Conservation (phyloP, 2,329 filamentous ascomycete species). For the Fusarium sp. region DNA sequence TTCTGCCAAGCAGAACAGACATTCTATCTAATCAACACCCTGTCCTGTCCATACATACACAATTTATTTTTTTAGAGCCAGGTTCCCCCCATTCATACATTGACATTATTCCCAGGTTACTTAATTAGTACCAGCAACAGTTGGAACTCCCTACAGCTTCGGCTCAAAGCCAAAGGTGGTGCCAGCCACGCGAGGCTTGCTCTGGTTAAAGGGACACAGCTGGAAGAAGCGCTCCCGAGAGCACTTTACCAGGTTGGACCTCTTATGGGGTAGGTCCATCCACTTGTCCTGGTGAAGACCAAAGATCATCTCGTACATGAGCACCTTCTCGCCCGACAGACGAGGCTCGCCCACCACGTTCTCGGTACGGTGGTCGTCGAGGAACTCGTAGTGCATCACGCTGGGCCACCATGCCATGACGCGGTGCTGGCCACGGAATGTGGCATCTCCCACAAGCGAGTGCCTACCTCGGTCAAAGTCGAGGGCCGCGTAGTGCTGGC, state of each 20-base stretch:
- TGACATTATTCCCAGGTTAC: background rate
- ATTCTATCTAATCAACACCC: background rate
- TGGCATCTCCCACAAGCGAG: slow-evolving; percentile 64
- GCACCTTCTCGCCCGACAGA: slow-evolving; percentile 70
- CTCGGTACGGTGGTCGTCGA: slow-evolving; percentile 65
- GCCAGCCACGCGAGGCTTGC: slow-evolving; percentile 61
- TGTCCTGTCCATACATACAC: background rate
- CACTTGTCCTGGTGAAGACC: slow-evolving; percentile 76
- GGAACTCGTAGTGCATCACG: slow-evolving; percentile 67
- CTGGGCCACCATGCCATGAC: slow-evolving; percentile 68
- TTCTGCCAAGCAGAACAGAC: slow-evolving; percentile 11
- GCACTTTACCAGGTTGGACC: slow-evolving; percentile 70
- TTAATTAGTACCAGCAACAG: background rate
- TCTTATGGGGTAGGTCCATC: slow-evolving; percentile 75
- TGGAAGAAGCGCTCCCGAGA: slow-evolving; percentile 74
- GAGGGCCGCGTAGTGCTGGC: slow-evolving; percentile 61
- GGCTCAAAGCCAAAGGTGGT: slow-evolving; percentile 61
- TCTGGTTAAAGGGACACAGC: slow-evolving; percentile 64
- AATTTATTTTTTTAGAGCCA: background rate
- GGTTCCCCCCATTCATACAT: background rate
- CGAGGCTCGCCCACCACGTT: slow-evolving; percentile 73
- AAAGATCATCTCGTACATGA: slow-evolving; percentile 76
- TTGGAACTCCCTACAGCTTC: slow-evolving; percentile 45
- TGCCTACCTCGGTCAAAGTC: slow-evolving; percentile 67
- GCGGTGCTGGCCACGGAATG: slow-evolving; percentile 66